Base-by-base conservation (phyloP, 768 basidiomycete genomes). In the Auriscalpium orientale region DNA sequence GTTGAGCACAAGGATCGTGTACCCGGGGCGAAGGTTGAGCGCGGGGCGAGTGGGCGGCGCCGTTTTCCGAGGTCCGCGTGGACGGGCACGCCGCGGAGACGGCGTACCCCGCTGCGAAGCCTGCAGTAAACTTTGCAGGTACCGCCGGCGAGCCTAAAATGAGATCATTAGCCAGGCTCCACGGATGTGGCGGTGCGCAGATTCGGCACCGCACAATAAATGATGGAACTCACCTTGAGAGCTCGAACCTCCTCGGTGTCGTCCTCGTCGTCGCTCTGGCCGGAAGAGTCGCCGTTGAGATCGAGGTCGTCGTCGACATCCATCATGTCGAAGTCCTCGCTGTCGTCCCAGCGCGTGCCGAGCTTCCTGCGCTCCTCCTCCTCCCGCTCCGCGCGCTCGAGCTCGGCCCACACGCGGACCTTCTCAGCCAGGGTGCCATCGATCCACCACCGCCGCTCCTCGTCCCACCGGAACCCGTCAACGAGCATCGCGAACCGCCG, bases 1-100 rank as follows among this genome's bases (percentile, higher is more conserved):
- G 71, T 98, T 95, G 65, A 95, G 75, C 33, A 99, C 86, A 55
- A 99, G 85, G 46, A 88, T 76, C 11, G 92, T 92, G 71, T 93
- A 97, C 2, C 95, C 95, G 3, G 90, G 79, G 7, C 89, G 73
- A 61, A 92, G 80, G 49, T 74, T 72, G 16, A 89, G 68, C 9
- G 72, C 69, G 12, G 77, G 72, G 13, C 69, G 77, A 6, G 68
- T 66, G 20, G 67, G 64, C 58, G 16, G 67, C 60, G 55, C 68
- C 69, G 34, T 68, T 64, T 40, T 58, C 35, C 56, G 58, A 16
- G 67, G 38, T 55, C 59, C 56, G 57, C 66, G 60, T 61, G 70
- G 57, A 64, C 56, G 62, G 46, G 66, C 55, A 5, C 65, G 56
- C 46, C 58, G 53, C 33, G 70, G 57, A 1, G 70, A 51, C 37